Base-by-base conservation (phyloP, 257 asterid genomes). In the Solanum chaucha region DNA sequence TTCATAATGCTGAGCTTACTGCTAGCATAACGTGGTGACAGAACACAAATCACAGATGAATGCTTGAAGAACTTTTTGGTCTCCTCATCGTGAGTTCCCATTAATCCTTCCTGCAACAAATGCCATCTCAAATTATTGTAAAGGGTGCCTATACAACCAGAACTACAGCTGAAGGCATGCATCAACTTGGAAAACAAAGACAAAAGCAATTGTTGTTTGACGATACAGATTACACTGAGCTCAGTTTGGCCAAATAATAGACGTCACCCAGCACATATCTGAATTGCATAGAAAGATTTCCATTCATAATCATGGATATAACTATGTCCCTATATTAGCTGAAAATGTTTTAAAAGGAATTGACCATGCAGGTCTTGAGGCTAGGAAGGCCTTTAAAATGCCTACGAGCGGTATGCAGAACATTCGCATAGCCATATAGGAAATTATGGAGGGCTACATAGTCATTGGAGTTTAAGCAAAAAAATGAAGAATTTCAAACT, bases 1-100 rank as follows among this genome's bases (percentile, higher is more conserved):
- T 95, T 96, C 86, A 95, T 22, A 89, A 86, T 90, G 93, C 99
- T 51, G 81, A 95, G 97, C 93, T 95, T 96, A 89, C 94, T 90
- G 92, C 99, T 96, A 17, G 89, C 95, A 85, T 96, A 95, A 83
- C 98, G 98, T 5, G 98, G 98, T 78, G 99, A 94, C 82, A 96
- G 92, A 86, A 95, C 94, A 46, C 99, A 96, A 88, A 92, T 94
- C 40, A 96, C 99, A 78, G 99, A 93, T 34, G 99, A 96, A 88
- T 89, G 97, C 90, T 90, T 92, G 80, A 96, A 96, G 88, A 95
- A 95, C 93, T 93, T 96, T 90, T 88, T 93, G 65, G 98, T 96
- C 96, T 94, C 98, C 90, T 96, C 99, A 83, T 96, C 99, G 55
- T 96, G 99, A 12, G 99, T 96, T 78, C 67, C 78, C 99, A 96